A percentile compares a stretch with the other conserved stretches of the same genome.
These are phyloP conservation scores for Fomitopsis pinicola DNA, from an alignment of 1,284 basidiomycete species.

Conservation along the genomic window DNA sequence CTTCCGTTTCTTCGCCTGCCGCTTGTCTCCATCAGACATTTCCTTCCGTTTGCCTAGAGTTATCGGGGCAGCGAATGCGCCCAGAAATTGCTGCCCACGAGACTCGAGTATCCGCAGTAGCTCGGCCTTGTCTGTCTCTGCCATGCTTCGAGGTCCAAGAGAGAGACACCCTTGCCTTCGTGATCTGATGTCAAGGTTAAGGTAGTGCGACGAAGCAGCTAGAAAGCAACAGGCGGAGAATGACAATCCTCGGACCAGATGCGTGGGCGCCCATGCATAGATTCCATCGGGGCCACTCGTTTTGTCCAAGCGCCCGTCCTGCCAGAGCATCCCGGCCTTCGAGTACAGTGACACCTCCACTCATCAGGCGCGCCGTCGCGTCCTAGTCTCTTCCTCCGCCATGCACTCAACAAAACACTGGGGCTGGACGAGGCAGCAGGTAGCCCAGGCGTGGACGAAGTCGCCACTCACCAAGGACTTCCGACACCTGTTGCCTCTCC, in stretches of 20 bases:
- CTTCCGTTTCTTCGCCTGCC: slow-evolving; percentile 13
- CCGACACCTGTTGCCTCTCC: slow-evolving; percentile 56
- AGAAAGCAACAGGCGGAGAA: too few species aligned
- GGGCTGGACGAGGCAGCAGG: not conserved
- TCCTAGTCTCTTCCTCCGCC: not conserved
- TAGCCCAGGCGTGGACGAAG: not conserved
- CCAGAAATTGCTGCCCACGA: slow-evolving; percentile 61
- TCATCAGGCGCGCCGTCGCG: not conserved
- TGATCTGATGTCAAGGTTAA: too few species aligned
- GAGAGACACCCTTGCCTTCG: too few species aligned
- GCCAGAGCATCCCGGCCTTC: too few species aligned
- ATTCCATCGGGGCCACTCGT: too few species aligned
- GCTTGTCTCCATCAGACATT: slow-evolving; percentile 24
- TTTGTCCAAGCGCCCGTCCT: too few species aligned
- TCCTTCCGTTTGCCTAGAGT: slow-evolving; percentile 19
- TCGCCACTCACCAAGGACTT: slow-evolving; percentile 36
- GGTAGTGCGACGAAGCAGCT: not conserved
- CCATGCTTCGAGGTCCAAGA: slow-evolving; percentile 12
- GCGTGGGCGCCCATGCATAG: too few species aligned
- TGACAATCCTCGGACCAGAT: too few species aligned
- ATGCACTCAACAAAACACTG: not conserved
- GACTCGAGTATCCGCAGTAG: slow-evolving; percentile 57
- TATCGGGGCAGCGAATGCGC: slow-evolving; percentile 41
- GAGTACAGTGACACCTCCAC: not conserved
- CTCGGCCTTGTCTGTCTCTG: slow-evolving; percentile 22